Percentiles rank a stretch among this genome's conserved stretches.
Conservation (phyloP, 768 basidiomycete genomes). For the Boletus rubroflammeus region DNA sequence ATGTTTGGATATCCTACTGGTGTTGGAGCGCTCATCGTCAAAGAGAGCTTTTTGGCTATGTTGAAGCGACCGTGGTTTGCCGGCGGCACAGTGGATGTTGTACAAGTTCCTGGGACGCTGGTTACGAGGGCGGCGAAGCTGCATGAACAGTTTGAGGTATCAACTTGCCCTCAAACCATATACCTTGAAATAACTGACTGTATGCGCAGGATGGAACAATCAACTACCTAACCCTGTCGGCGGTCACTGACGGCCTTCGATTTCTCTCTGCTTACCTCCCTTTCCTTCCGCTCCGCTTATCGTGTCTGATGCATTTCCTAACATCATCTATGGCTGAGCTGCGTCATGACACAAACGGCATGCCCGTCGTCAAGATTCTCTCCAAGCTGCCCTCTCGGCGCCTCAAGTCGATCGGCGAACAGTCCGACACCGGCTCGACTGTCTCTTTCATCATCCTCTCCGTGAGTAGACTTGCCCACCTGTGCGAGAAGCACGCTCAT, state of each 20-base stretch:
- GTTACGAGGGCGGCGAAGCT: conserved; percentile 55
- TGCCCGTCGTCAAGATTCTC: conserved; percentile 64
- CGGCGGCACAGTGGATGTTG: conserved; percentile 78
- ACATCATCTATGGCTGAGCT: conserved; percentile 51
- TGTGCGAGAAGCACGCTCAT: conserved; percentile 2
- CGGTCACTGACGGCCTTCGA: conserved; percentile 74
- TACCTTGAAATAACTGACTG: conserved; percentile 2
- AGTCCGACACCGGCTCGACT: conserved; percentile 61
- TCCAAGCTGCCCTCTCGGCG: conserved; percentile 56
- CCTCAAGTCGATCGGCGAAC: conserved; percentile 57
- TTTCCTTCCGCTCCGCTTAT: conserved; percentile 72
- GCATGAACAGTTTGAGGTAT: conserved; percentile 78
- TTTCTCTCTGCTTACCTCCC: conserved; percentile 78
- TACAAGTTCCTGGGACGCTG: conserved; percentile 74
- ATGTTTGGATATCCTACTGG: conserved; percentile 90
- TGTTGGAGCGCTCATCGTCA: conserved; percentile 74
- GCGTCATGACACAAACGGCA: conserved; percentile 57
- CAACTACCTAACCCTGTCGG: conserved; percentile 73
- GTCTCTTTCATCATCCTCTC: conserved; percentile 60
- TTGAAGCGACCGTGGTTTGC: conserved; percentile 80
- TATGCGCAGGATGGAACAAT: conserved; percentile 72
- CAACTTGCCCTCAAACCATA: conserved; percentile 1
- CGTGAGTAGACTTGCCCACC: conserved; percentile 38
- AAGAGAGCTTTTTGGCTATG: conserved; percentile 57
- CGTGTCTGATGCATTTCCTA: conserved; percentile 63